Conservation (phyloP, 352 stramenopile species). For the Globisporangium megalacanthum region DNA sequence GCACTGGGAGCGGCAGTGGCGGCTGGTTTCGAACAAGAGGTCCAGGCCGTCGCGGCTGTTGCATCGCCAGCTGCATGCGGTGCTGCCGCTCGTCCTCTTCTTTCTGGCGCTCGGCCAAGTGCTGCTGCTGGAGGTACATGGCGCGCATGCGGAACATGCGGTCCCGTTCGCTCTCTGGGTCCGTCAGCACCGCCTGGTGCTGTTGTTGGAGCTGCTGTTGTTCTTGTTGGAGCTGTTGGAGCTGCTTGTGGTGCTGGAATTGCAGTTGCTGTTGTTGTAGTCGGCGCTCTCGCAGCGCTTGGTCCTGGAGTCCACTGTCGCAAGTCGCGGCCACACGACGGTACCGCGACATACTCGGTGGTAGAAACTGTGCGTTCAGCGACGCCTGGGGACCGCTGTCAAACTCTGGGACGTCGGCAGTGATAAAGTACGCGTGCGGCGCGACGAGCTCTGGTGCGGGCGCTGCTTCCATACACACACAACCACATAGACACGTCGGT, state of each 20-base stretch:
- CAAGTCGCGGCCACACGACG: slow-evolving; percentile 2
- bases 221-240: slow-evolving; percentile 30
- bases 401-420: background rate
- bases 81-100: slow-evolving; percentile 15
- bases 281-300: background rate
- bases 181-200: slow-evolving; percentile 6
- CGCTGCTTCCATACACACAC: too few species aligned
- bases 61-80: slow-evolving; percentile 3
- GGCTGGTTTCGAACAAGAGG: background rate
- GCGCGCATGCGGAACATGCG: slow-evolving; percentile 12
- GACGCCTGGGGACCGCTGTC: background rate
- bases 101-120: slow-evolving; percentile 10
- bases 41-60: slow-evolving; percentile 21
- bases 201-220: slow-evolving; percentile 33
- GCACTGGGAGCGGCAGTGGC: background rate
- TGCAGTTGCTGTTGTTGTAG: slow-evolving; percentile 26
- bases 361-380: slow-evolving; percentile 9
- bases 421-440: background rate
- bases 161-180: slow-evolving; percentile 9
- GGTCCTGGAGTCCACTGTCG: background rate
- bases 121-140: slow-evolving; percentile 15
- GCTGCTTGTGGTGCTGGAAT: slow-evolving; percentile 20
- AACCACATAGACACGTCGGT: too few species aligned
- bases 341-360: slow-evolving; percentile 3
- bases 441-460: background rate